Conservation (phyloP, 352 stramenopile species). For the Globisporangium cystogenes region DNA sequence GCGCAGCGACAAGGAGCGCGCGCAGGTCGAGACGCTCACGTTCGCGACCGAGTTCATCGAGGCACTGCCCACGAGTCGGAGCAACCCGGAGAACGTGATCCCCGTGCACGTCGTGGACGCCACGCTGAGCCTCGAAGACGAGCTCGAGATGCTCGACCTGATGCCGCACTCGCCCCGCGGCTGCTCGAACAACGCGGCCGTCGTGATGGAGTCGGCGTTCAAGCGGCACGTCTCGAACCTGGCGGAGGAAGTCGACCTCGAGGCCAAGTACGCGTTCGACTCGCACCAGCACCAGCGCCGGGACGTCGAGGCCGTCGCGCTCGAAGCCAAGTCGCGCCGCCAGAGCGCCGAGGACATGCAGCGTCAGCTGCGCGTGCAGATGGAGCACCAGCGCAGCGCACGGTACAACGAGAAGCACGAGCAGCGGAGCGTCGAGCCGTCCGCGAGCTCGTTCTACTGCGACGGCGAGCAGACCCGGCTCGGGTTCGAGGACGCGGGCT, state of each 20-base stretch:
- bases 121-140: slow-evolving; percentile 37
- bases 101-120: slow-evolving; percentile 10
- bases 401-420: slow-evolving; percentile 26
- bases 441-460: slow-evolving; percentile 50
- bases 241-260: slow-evolving; percentile 43
- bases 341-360: slow-evolving; percentile 52
- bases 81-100: slow-evolving; percentile 52
- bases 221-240: slow-evolving; percentile 45
- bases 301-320: slow-evolving; percentile 44
- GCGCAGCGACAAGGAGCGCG: slow-evolving; percentile 9
- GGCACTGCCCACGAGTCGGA: slow-evolving; percentile 38
- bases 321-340: slow-evolving; percentile 40
- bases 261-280: slow-evolving; percentile 55
- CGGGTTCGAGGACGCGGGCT: slow-evolving; percentile 45
- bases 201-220: slow-evolving; percentile 57
- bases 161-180: slow-evolving; percentile 29
- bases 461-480: slow-evolving; percentile 44
- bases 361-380: slow-evolving; percentile 46
- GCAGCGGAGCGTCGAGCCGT: slow-evolving; percentile 29
- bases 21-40: slow-evolving; percentile 9
- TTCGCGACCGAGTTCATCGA: slow-evolving; percentile 34
- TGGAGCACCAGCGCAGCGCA: slow-evolving; percentile 28
- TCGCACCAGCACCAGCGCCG: slow-evolving; percentile 45
- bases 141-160: slow-evolving; percentile 42
- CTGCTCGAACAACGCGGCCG: background rate